A percentile compares a stretch with the other conserved stretches of the same genome.
Evolutionary conservation across 805 yeast genomes (phyloP).

Genomic region (Pichia heedii): DNA sequence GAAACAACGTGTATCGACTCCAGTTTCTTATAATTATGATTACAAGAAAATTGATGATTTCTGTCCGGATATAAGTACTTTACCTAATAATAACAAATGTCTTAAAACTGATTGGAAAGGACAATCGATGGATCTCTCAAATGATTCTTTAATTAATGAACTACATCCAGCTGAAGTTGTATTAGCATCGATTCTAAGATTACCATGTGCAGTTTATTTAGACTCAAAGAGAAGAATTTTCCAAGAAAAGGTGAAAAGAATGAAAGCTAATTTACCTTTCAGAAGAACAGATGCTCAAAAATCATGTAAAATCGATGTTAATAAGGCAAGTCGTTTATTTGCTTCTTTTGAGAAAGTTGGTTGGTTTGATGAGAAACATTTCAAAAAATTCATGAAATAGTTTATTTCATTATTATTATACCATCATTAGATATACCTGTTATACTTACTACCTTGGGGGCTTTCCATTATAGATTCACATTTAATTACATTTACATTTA

Average conservation of each 20-base stretch:
- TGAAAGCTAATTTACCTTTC: constrained; percentile 64
- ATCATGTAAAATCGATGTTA: constrained; percentile 94
- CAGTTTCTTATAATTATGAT: constrained; percentile 44
- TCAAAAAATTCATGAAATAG: constrained; percentile 34
- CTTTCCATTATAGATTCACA: neutral
- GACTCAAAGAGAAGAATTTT: constrained; percentile 77
- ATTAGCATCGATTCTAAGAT: constrained; percentile 79
- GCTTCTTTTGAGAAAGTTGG: constrained; percentile 90
- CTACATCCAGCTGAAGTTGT: constrained; percentile 88
- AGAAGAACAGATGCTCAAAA: constrained; percentile 97
- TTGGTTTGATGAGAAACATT: constrained; percentile 76
- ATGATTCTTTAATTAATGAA: constrained; percentile 62
- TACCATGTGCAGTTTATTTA: constrained; percentile 79
- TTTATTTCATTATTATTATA: no score
- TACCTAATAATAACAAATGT: constrained; percentile 61
- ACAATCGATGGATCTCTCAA: constrained; percentile 83
- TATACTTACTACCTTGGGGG: no score
- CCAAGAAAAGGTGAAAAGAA: constrained; percentile 76
- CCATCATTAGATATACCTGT: no score
- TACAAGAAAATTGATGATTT: constrained; percentile 74
- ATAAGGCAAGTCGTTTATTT: constrained; percentile 85
- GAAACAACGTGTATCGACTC: constrained; percentile 23
- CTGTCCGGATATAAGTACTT: constrained; percentile 58
- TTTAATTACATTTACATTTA: neutral
- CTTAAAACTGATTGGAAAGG: constrained; percentile 97